Conservation (phyloP, 345 rosid species). For the Kandelia obovata region DNA sequence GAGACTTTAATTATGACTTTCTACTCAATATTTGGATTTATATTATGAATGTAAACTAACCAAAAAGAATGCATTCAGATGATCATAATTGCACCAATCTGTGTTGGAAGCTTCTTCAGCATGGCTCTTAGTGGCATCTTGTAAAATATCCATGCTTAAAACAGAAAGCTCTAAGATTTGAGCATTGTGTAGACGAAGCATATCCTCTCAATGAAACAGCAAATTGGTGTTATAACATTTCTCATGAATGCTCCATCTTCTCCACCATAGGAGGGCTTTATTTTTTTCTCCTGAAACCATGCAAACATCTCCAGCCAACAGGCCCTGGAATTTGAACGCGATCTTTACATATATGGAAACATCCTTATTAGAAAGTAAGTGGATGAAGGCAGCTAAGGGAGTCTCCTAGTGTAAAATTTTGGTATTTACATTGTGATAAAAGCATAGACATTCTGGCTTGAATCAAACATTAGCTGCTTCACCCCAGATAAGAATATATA, state of each 20-base stretch:
- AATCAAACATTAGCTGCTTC: constrained; percentile 94
- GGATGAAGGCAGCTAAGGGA: not conserved
- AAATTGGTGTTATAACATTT: constrained; percentile 86
- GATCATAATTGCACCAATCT: constrained; percentile 93
- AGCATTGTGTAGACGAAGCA: constrained; percentile 6
- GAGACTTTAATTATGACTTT: constrained; percentile 4
- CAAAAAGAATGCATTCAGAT: constrained; percentile 94
- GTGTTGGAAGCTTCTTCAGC: constrained; percentile 76
- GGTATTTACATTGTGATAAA: constrained; percentile 83
- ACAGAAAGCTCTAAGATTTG: constrained; percentile 18
- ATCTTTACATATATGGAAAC: constrained; percentile 45
- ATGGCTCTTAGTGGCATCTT: constrained; percentile 78
- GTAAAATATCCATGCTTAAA: constrained; percentile 24
- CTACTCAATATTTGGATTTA: not conserved
- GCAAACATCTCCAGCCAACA: constrained; percentile 94
- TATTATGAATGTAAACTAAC: constrained; percentile 39
- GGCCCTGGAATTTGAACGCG: constrained; percentile 97
- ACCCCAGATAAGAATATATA: constrained; percentile 95
- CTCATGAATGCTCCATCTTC: constrained; percentile 90
- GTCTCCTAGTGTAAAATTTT: not conserved
- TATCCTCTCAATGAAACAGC: constrained; percentile 76
- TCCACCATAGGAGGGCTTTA: constrained; percentile 92
- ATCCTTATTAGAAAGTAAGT: constrained; percentile 4
- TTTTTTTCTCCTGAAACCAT: constrained; percentile 98
- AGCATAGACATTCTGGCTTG: constrained; percentile 93